Evolutionary conservation across 345 rosid genomes (phyloP), one percentile per base, ranked within the genome.

Genomic region (Luvunga scandens): DNA sequence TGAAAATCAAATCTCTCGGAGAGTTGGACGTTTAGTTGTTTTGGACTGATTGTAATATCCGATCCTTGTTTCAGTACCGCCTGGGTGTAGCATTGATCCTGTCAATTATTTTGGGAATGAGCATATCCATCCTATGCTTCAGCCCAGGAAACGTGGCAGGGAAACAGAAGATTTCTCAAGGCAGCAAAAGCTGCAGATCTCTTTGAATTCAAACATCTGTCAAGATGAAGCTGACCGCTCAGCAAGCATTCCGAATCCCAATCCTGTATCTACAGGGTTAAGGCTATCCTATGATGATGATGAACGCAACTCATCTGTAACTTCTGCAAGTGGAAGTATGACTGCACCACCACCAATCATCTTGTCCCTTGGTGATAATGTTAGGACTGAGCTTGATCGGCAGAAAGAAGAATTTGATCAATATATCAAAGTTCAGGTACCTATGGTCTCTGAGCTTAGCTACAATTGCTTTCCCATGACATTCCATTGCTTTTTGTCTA

Each of bases 281-380:
- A 88, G 94, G 81, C 86, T 94, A 21, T 93, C 98, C 6, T 86
- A 86, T 78, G 95, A 93, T 61, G 93, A 91, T 38, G 96, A 93
- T 81, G 95, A 94, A 62, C 94, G 77, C 24, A 91, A 91, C 82
- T 94, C 98, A 27, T 86, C 95, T 74, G 91, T 91, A 55, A 91
- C 93, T 78, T 88, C 89, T 19, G 95, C 90, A 12, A 92, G 90
- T 72, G 92, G 97, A 69, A 92, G 90, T 80, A 86, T 89, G 90
- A 77, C 82, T 25, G 86, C 87, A 34, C 75, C 88, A 9, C 87
- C 90, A 59, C 87, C 93, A 33, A 80, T 89, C 60, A 72, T 89
- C 73, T 80, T 90, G 82, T 86, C 97, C 67, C 90, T 89, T 13
- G 88, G 90, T 72, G 92, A 88, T 48, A 89, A 76, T 66, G 77